Conservation (phyloP, 2,329 filamentous ascomycete species). For the Ceratocystis colombiana region DNA sequence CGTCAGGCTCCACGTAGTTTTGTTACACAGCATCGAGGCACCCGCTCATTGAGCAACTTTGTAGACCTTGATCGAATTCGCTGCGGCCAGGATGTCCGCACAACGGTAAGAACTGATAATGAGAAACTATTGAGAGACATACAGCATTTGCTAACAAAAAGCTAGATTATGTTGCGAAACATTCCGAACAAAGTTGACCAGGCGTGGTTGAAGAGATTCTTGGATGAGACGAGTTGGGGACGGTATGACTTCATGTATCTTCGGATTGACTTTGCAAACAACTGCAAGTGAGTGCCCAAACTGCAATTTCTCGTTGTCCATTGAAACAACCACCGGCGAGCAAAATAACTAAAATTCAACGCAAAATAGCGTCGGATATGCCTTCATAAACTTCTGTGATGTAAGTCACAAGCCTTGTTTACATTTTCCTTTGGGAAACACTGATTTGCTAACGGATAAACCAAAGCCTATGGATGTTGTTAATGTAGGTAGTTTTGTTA, state of each 20-base stretch:
- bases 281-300: conserved; percentile 58
- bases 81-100: conserved; percentile 51
- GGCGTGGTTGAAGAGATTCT: conserved; percentile 62
- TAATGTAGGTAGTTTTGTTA: conserved; percentile 39
- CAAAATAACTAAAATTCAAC: conserved; percentile 17
- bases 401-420: conserved; percentile 41
- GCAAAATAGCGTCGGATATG: conserved; percentile 70
- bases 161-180: conserved; percentile 83
- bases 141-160: not conserved
- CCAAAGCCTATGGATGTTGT: conserved; percentile 61
- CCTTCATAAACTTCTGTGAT: conserved; percentile 89
- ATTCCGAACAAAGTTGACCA: conserved; percentile 85
- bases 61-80: conserved; percentile 49
- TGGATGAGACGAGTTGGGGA: conserved; percentile 69
- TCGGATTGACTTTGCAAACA: conserved; percentile 75
- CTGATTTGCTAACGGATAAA: not conserved
- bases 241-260: conserved; percentile 94
- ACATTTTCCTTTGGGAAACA: not conserved
- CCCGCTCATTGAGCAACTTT: conserved; percentile 29
- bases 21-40: conserved; percentile 23
- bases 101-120: conserved; percentile 48
- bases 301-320: not conserved
- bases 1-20: not conserved
- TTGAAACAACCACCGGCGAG: conserved; percentile 28
- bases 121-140: not conserved